Conservation (phyloP, 225 moss, liverwort and hornwort genomes). For the Antitrichia curtipendula region DNA sequence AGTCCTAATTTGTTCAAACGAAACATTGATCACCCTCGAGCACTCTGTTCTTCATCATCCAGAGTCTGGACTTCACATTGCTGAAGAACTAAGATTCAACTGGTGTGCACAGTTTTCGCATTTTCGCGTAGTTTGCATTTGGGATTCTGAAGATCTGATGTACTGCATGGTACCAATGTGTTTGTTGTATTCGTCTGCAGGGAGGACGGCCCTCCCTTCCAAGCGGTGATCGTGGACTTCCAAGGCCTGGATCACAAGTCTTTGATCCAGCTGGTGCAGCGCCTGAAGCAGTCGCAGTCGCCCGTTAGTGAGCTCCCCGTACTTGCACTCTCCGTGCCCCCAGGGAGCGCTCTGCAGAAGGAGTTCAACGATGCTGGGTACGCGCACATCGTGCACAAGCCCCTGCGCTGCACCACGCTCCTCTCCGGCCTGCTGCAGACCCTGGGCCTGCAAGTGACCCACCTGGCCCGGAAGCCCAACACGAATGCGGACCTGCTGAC, state of each 20-base stretch:
- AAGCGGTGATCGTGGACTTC: conserved; percentile 43
- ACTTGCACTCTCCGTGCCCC: conserved; percentile 31
- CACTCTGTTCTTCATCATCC: background rate
- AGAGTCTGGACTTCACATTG: background rate
- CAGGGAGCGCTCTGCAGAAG: conserved; percentile 7
- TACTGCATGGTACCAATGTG: background rate
- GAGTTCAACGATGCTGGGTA: conserved; percentile 36
- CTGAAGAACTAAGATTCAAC: background rate
- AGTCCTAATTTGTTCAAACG: background rate
- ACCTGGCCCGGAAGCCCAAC: conserved; percentile 5
- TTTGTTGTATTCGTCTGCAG: background rate
- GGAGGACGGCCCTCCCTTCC: background rate
- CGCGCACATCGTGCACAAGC: conserved; percentile 36
- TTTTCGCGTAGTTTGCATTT: background rate
- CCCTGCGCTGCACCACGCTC: conserved; percentile 44
- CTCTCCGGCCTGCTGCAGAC: conserved; percentile 28
- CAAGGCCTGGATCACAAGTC: conserved; percentile 28
- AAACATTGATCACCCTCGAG: background rate
- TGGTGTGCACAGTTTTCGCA: background rate
- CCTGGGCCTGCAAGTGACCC: conserved; percentile 26
- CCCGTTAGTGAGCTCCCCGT: conserved; percentile 3
- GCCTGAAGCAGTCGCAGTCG: conserved; percentile 2
- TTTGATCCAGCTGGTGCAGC: conserved; percentile 13
- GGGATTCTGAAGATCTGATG: background rate
- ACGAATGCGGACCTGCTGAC: conserved; percentile 49